Base-by-base conservation (phyloP, 2,329 filamentous ascomycete species). In the Fusarium palustre region DNA sequence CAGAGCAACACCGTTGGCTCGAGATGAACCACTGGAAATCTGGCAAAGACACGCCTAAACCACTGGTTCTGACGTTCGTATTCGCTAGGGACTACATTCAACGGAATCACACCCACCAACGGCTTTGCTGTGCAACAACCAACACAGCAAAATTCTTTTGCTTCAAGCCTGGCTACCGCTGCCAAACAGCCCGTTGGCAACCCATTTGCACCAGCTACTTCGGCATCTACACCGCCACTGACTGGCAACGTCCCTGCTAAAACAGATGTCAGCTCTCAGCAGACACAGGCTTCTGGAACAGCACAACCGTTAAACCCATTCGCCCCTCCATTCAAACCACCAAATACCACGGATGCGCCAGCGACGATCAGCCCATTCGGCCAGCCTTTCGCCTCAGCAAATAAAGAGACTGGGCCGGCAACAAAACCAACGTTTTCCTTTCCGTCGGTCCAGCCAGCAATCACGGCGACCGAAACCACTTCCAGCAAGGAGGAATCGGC, bases 11-110 rank as follows among this genome's bases (percentile, higher is more conserved):
- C 39, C 49, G 31, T 71, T 71, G 65, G 69, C 71, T 71, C 73
- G 59, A 72, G 63, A 71, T 47, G 73, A 74, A 71, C 68, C 69
- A 74, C 71, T 74, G 69, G 72, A 75, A 56, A 74, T 73, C 68
- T 73, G 71, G 71, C 73, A 73, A 66, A 66, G 46, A 64, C 41
- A 64, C 71, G 68, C 68, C 70, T 60, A 66, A 66, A 52, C 71
- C 73, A 75, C 64, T 73, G 68, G 68, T 74, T 75, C 73, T 75
- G 71, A 75, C 73, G 66, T 61, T 73, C 70, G 63, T 70, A 72
- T 65, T 73, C 64, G 63, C 62, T 75, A 75, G 73, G 73, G 66
- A 75, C 70, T 60, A 64, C 58, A 62, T 34, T 61, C 49, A 73
- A 72, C 69, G 73, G 73, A 61, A 65, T 50, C 57, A 28, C 55